Base-by-base conservation (phyloP, 1,284 basidiomycete species). In the Phenoliferia sp. region DNA sequence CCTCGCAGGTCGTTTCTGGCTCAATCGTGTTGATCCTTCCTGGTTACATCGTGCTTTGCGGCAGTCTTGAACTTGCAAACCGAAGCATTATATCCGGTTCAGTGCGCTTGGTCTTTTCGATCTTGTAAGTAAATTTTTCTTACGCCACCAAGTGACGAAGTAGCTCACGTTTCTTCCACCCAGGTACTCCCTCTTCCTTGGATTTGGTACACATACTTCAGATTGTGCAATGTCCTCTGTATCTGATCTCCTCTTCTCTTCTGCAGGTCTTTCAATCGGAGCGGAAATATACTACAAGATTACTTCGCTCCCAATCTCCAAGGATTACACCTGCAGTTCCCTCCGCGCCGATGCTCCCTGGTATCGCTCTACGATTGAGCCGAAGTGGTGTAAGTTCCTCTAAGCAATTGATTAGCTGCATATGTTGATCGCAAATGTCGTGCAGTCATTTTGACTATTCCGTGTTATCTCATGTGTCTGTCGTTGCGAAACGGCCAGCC, bases 21-120 rank as follows among this genome's bases (percentile, higher is more conserved):
- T 89, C 90, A 3, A 88, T 94, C 68, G 92, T 94, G 4, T 83
- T 94, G 62, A 95, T 95, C 74, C 83, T 95, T 5, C 93, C 90
- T 17, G 90, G 87, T 57, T 91, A 90, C 76, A 88, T 92, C 73
- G 89, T 92, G 19, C 82, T 92, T 15, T 87, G 57, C 31, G 29
- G 54, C 28, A 16, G 28, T 29, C 85, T 95, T 59, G 94, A 95
- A 78, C 81, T 94, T 35, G 80, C 80, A 59, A 73, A 76, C 61
- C 70, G 78, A 1, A 74, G 71, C 70, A 88, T 94, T 74, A 86
- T 91, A 28, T 85, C 89, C 0, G 90, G 91, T n/a, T 88, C 90
- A 26, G 92, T 94, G 44, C 85, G 91, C 50, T 82, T 94, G 28
- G 90, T 90, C 69, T 94, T 60, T 48, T 52, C 69, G 12, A 69